Percentiles rank a stretch among this genome's conserved stretches.
phyloP scores from a whole-genome alignment of 1,284 basidiomycete genomes.

The Naganishia sp. region DNA sequence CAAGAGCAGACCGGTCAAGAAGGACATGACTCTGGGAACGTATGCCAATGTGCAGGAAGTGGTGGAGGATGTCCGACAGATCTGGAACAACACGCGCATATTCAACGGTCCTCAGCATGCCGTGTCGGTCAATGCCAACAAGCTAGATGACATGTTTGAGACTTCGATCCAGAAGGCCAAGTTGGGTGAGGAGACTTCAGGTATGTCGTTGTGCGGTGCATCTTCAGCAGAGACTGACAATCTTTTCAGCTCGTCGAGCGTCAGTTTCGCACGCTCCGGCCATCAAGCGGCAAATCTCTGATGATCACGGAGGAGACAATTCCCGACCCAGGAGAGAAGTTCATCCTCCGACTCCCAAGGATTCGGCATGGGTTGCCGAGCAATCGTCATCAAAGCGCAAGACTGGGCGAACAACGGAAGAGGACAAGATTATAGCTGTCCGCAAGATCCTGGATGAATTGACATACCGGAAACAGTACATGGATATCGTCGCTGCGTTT shows the following conservation, averaged over 20 bases:
- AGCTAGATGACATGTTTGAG: constrained; percentile 82
- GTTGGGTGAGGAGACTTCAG: constrained; percentile 68
- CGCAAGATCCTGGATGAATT: constrained; percentile 74
- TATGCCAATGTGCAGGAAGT: constrained; percentile 77
- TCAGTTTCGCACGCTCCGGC: constrained; percentile 50
- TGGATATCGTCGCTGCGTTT: constrained; percentile 75
- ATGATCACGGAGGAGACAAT: constrained; percentile 31
- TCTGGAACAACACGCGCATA: constrained; percentile 82
- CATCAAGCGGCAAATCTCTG: constrained; percentile 51
- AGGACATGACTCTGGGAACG: constrained; percentile 62
- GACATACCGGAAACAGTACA: constrained; percentile 72
- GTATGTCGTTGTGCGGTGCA: constrained; percentile 35
- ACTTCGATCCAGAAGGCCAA: constrained; percentile 83
- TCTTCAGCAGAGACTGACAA: constrained; percentile 2
- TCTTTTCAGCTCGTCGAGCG: constrained; percentile 37
- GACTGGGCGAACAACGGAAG: constrained; percentile 68
- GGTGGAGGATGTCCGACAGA: constrained; percentile 74
- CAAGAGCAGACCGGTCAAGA: constrained; percentile 61
- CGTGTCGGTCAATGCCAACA: constrained; percentile 74
- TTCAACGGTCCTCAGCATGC: constrained; percentile 93
- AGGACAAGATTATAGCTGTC: constrained; percentile 63
- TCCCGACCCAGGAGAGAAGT: constrained; percentile 95
- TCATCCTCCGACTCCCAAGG: constrained; percentile 90
- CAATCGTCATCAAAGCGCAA: constrained; percentile 53
- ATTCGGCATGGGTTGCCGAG: constrained; percentile 75